Base-by-base conservation (phyloP, 495 filamentous ascomycete genomes). In the Penicillium diatomitis region DNA sequence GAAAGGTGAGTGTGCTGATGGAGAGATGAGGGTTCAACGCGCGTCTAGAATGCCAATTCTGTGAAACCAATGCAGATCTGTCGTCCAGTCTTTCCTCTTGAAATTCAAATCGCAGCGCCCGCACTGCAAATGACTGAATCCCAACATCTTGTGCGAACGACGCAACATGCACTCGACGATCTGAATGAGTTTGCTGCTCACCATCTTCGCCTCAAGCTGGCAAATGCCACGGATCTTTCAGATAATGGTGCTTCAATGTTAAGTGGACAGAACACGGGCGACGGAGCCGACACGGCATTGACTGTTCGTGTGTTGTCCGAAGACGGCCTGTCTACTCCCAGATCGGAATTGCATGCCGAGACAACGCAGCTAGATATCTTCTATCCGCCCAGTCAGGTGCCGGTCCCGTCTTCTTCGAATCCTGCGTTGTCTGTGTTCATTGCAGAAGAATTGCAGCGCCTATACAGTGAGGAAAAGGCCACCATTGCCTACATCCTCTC, bases 171-270 rank as follows among this genome's bases (percentile, higher is more conserved):
- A 12, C 77, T 96, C 37, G 90, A 96, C 66, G 86, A 92, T 55
- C 76, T 86, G 41, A 94, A 90, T 60, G 89, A 95, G 55, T 95
- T 95, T 66, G 85, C 87, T n/a, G 86, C 85, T 28, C 88, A 95
- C 60, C 88, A 91, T 61, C 67, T 96, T 38, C 83, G 88, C 8
- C 73, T 96, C 34, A 83, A 88, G 53, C 67, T 88, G 49, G 76
- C 80, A 12, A 69, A 75, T 31, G 72, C 77, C 35, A 59, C 57
- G 10, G 56, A 60, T 32, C 32, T 61, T 4, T 37, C 48, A 27
- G 32, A 49, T 10, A 43, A n/a, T 31, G 49, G 20, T 20, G 20
- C 1, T 2, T 2, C 20, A 2, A 2, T 20, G 35, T 36, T 34
- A 36, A 2, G 34, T 11, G 31, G 47, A 32, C 40, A 30, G 12